A percentile compares a stretch with the other conserved stretches of the same genome.
Evolutionary conservation across 371 early-diverging fungal species (phyloP).

Genomic region (Thermomucor indicae-seudaticae): DNA sequence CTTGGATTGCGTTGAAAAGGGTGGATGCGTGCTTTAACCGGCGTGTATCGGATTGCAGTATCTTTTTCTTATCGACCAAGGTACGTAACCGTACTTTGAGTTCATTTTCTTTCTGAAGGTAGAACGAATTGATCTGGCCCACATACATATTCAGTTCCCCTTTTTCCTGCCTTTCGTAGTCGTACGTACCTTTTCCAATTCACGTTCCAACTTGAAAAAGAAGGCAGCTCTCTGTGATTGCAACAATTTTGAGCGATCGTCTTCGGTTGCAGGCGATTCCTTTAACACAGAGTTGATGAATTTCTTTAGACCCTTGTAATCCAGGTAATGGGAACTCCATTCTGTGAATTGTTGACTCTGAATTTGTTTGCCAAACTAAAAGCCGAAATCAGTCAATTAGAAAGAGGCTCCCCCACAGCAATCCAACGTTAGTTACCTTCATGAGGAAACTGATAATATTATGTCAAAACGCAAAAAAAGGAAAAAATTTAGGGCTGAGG

Average conservation of each 20-base stretch:
- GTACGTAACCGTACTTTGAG: conserved; percentile 74
- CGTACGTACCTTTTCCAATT: conserved; percentile 68
- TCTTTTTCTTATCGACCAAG: conserved; percentile 77
- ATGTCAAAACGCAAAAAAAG: no score
- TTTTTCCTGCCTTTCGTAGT: not conserved
- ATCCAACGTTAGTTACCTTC: not conserved
- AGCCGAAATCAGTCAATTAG: not conserved
- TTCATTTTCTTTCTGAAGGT: conserved; percentile 76
- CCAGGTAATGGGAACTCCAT: conserved; percentile 91
- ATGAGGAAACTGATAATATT: no score
- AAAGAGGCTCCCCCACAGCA: not conserved
- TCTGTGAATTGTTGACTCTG: conserved; percentile 86
- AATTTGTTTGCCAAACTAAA: conserved; percentile 95
- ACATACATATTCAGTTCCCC: no score
- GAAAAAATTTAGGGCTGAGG: no score
- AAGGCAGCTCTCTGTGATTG: conserved; percentile 80
- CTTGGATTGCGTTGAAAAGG: conserved; percentile 66
- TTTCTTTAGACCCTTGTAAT: conserved; percentile 94
- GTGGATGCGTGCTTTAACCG: conserved; percentile 54
- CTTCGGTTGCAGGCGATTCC: conserved; percentile 38
- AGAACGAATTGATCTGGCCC: conserved; percentile 74
- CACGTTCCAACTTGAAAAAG: conserved; percentile 79
- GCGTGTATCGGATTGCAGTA: conserved; percentile 55
- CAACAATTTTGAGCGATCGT: conserved; percentile 48
- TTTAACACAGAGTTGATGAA: conserved; percentile 78